Evolutionary conservation across 495 filamentous ascomycete genomes (phyloP), one percentile per base, ranked within the genome.

Genomic region (Penicillium crystallinum): DNA sequence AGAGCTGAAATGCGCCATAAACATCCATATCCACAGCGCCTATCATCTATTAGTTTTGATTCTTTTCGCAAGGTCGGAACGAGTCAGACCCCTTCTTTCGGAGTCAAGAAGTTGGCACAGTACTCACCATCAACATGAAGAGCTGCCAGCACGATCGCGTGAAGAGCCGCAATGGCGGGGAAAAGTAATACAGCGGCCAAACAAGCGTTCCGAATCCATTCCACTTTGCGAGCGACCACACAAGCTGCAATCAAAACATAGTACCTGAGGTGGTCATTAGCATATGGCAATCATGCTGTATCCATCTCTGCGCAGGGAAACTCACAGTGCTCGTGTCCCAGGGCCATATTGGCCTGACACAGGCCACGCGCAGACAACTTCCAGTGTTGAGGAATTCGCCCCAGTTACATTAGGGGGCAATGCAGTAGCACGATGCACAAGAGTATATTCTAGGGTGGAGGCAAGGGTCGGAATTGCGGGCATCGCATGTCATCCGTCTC

Each of bases 1-100:
- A 85, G 6, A 83, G 59, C 54, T 85, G 81, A 41, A 85, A 82
- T 17, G 81, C 79, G 1, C 82, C 82, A 25, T 79, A 85, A 4
- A 85, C 66, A 58, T 85, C 82, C 81, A 85, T 80, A 56, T 85
- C 82, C 17, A 84, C 70, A 33, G 79, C 81, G 25, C 66, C 80
- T 82, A 44, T 31, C 23, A 1, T 38, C 5, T 29, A 14, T 56
- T 18, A 56, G 53, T 21, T 22, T 36, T 36, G 15, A 30, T 37
- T n/a, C 23, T 21, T 37, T 25, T 29, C n/a, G n/a, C 25, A 12
- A 8, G 10, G 34, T 33, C 21, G 37, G 0, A 31, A 4, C 10
- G 11, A 3, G 25, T 5, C 7, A n/a, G 0, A 36, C 6, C 19
- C 37, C 5, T 39, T 10, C 2, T 6, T 12, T 19, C 12, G 18